Conservation (phyloP, 768 basidiomycete genomes). For the Nevesoporus exiguus region DNA sequence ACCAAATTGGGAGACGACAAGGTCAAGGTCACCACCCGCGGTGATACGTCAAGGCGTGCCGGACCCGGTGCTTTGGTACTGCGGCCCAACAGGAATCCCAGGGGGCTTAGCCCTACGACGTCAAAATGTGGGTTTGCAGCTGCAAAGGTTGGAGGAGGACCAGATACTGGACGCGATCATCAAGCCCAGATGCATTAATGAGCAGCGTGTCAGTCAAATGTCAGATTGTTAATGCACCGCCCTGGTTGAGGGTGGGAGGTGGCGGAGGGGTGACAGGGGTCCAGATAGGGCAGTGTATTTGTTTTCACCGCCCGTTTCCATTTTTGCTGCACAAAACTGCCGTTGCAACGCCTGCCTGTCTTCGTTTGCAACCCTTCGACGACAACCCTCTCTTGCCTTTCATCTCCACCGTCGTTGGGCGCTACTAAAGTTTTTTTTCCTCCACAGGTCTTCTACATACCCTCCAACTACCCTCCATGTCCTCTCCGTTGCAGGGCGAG, state of each 20-base stretch:
- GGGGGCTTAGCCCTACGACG: not conserved
- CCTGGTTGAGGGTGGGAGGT: conserved; percentile 3
- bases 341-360: conserved; percentile 15
- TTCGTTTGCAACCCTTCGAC: conserved; percentile 23
- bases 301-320: conserved; percentile 30
- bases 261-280: conserved; percentile 30
- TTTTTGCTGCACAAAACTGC: conserved; percentile 27
- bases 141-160: no score
- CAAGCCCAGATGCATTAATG: no score
- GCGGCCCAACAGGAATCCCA: not conserved
- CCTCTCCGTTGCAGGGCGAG: conserved; percentile 30
- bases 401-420: conserved; percentile 8
- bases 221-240: not conserved
- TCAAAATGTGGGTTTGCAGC: not conserved
- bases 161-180: no score
- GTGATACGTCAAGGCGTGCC: not conserved
- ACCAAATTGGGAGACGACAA: not conserved
- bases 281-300: conserved; percentile 30
- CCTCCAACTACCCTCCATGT: conserved; percentile 16
- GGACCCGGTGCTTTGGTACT: conserved; percentile 1
- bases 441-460: conserved; percentile 3
- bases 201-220: not conserved
- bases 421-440: conserved; percentile 7
- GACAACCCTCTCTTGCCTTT: conserved; percentile 8
- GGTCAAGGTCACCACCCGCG: not conserved